These are phyloP conservation scores for Epichloe aotearoae DNA, from an alignment of 2,329 filamentous ascomycete species.

Conservation along the genomic window DNA sequence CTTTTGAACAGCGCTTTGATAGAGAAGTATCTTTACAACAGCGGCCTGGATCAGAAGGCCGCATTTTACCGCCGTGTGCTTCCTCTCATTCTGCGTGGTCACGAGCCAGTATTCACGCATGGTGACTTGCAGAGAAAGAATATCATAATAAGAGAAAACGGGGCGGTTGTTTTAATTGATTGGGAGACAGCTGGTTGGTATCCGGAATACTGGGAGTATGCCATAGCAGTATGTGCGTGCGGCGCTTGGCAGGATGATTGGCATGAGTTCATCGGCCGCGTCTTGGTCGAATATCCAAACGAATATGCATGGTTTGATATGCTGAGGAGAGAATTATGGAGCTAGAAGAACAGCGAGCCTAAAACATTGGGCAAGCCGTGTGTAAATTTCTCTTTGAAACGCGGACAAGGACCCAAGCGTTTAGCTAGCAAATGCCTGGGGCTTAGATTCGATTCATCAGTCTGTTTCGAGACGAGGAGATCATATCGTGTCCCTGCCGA, in stretches of 20 bases:
- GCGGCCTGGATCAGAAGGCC: not conserved
- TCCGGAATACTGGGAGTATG: not conserved
- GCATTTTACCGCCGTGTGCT: slow-evolving; percentile 19
- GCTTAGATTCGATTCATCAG: no score
- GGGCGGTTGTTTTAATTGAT: slow-evolving; percentile 1
- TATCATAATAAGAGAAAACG: not conserved
- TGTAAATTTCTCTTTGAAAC: no score
- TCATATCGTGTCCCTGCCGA: no score
- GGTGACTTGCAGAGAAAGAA: slow-evolving; percentile 4
- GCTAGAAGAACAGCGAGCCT: no score
- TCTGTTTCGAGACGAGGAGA: no score
- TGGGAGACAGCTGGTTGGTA: not conserved
- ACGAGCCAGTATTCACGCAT: slow-evolving; percentile 1
- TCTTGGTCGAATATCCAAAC: not conserved
- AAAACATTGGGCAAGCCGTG: no score
- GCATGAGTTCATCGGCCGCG: not conserved
- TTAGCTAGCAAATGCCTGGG: no score
- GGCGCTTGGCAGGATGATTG: not conserved
- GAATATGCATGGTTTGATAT: not conserved
- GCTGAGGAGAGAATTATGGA: not conserved
- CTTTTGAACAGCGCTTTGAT: not conserved
- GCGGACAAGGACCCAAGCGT: no score
- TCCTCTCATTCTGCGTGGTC: slow-evolving; percentile 9
- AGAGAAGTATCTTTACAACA: not conserved
- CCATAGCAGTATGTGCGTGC: not conserved